These are phyloP conservation scores for Colletotrichum siamense DNA, from an alignment of 2,329 filamentous ascomycete genomes.

Conservation along the genomic window DNA sequence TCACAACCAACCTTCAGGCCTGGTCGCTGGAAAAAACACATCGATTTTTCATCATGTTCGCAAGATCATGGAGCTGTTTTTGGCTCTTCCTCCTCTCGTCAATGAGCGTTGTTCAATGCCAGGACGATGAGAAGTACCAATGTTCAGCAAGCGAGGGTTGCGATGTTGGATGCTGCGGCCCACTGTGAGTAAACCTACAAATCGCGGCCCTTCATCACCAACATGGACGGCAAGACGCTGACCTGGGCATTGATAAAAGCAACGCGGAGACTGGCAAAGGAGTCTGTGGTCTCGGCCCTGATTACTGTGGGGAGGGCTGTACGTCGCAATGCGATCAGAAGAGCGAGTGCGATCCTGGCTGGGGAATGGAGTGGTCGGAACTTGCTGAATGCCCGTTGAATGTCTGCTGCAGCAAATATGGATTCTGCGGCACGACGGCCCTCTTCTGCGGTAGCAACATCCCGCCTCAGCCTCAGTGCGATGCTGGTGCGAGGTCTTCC, in stretches of 20 bases:
- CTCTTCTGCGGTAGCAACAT: constrained; percentile 16
- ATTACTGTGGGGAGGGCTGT: constrained; percentile 16
- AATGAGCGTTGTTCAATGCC: background rate
- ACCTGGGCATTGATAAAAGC: background rate
- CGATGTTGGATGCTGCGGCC: background rate
- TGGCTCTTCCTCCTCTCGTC: background rate
- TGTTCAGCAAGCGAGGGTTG: background rate
- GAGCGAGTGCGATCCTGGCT: constrained; percentile 34
- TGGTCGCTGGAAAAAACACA: background rate
- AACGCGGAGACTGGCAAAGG: background rate
- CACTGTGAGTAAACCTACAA: background rate
- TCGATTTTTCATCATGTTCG: background rate
- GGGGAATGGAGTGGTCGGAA: constrained; percentile 29
- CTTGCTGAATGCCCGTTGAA: constrained; percentile 37
- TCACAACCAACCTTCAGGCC: background rate
- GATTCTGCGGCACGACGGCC: constrained; percentile 20
- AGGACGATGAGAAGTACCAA: background rate
- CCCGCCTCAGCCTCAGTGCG: background rate
- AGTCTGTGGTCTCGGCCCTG: background rate
- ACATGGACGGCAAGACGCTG: background rate
- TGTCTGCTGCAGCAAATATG: constrained; percentile 30
- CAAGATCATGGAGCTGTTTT: background rate
- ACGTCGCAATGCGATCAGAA: constrained; percentile 30
- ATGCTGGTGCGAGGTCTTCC: background rate
- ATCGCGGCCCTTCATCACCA: background rate